Evolutionary conservation across 768 basidiomycete species (phyloP), one percentile per base, ranked within the genome.

Genomic region (Boletus sp.): DNA sequence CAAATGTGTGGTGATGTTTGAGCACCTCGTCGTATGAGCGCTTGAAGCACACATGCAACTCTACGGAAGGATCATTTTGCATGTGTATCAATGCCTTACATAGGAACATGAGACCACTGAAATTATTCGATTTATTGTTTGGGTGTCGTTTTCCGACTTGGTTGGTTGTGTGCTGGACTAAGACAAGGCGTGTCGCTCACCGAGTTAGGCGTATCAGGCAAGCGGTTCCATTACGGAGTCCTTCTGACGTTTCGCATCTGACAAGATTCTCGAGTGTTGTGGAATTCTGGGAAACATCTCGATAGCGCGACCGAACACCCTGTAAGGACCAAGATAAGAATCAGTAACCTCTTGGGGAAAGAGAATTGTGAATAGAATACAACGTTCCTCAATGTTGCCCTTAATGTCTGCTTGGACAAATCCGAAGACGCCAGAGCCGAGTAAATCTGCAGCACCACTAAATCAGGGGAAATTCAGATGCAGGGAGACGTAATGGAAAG

Each of bases 381-480:
- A 60, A 74, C 81, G 48, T 62, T 85, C 89, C 57, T 73, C 70
- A 39, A 91, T 83, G 68, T 91, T 90, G 60, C 74, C 80, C 67
- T 80, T 77, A 60, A 91, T 77, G 70, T 91, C 89, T 36, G 78
- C 73, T 69, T 90, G 88, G 7, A 90, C 83, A 65, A 90, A 91
- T 44, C 80, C 82, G 72, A 91, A 90, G 40, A 90, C 78, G 1
- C 80, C 81, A 58, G 81, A 80, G 24, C 87, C 87, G 35, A 90
- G 73, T 20, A 90, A 76, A 72, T 89, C 89, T 88, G 62, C 42
- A 61, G 32, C 40, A 59, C 55, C 51, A 45, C 52, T 52, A 54
- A 63, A 47, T 46, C 24, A 67, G 58, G 59, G 49, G 52, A 42
- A 35, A 56, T 42, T 37, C 49, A 29, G 40, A 50, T 52, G 55